phyloP scores from a whole-genome alignment of 352 stramenopile genomes.

The Globisporangium polare region DNA sequence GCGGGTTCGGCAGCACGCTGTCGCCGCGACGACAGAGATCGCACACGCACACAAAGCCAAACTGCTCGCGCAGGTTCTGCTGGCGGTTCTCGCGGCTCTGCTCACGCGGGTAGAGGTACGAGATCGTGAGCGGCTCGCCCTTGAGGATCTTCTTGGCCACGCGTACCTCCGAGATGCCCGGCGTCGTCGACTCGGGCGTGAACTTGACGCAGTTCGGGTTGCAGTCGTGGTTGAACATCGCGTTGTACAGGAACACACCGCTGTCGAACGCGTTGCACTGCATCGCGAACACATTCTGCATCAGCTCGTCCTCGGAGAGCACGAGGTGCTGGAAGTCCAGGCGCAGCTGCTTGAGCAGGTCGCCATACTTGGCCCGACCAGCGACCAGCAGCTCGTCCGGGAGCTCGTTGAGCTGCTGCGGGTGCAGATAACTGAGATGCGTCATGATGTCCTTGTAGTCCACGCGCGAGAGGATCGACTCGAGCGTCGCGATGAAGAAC shows the following conservation, averaged over 20 bases:
- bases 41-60: constrained; percentile 86
- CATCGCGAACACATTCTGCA: constrained; percentile 88
- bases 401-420: constrained; percentile 74
- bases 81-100: constrained; percentile 80
- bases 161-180: constrained; percentile 88
- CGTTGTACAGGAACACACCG: constrained; percentile 91
- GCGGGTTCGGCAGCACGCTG: constrained; percentile 42
- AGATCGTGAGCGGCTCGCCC: constrained; percentile 91
- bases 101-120: constrained; percentile 90
- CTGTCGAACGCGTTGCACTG: constrained; percentile 95
- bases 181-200: constrained; percentile 42
- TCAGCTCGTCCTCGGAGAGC: constrained; percentile 63
- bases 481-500: constrained; percentile 89
- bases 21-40: constrained; percentile 66
- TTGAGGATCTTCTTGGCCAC: constrained; percentile 80
- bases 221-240: constrained; percentile 94
- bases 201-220: constrained; percentile 96
- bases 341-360: constrained; percentile 48
- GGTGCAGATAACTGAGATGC: constrained; percentile 84
- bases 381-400: constrained; percentile 47
- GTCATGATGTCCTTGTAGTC: constrained; percentile 71
- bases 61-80: constrained; percentile 87
- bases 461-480: constrained; percentile 63
- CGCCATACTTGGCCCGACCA: constrained; percentile 53
- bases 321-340: constrained; percentile 41